A percentile compares a stretch with the other conserved stretches of the same genome.
Conservation (phyloP, 1,284 basidiomycete genomes). For the Malassezia nana region DNA sequence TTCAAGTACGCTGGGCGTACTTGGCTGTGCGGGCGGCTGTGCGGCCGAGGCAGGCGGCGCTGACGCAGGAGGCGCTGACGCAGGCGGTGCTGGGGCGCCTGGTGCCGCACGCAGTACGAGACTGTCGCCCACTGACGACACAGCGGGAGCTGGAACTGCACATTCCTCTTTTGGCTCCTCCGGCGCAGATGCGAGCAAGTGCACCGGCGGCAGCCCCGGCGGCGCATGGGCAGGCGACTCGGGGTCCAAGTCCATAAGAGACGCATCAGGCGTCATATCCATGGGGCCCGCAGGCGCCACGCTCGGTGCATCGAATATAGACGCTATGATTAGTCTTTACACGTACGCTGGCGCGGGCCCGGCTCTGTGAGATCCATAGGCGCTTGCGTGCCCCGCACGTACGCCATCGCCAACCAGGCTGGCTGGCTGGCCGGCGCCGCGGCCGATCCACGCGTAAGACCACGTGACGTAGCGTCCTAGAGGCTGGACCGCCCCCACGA, state of each 20-base stretch:
- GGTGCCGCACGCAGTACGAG: conserved; percentile 1
- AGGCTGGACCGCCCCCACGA: neutral
- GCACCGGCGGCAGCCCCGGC: neutral
- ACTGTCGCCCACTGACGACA: neutral
- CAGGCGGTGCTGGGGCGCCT: neutral
- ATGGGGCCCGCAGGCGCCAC: neutral
- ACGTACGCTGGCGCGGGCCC: conserved; percentile 25
- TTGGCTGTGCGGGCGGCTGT: neutral
- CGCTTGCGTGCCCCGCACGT: conserved; percentile 28
- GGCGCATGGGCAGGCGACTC: neutral
- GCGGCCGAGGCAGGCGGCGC: neutral
- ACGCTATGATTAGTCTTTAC: neutral
- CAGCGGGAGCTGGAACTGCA: neutral
- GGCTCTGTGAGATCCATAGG: conserved; percentile 35
- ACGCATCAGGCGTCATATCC: conserved; percentile 7
- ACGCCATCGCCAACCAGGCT: conserved; percentile 7
- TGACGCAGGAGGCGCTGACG: neutral
- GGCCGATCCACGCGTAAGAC: too few species aligned
- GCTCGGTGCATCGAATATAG: conserved; percentile 12
- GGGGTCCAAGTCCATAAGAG: conserved; percentile 20
- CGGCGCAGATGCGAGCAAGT: neutral
- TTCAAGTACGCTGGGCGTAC: conserved; percentile 19
- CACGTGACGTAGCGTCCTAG: conserved; percentile 15
- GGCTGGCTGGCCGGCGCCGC: too few species aligned
- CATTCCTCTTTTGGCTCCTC: neutral